Percentiles rank a stretch among this genome's conserved stretches.
These are phyloP conservation scores for Eragrostis tef DNA, from an alignment of 202 grass and related monocot species.

Conservation along the genomic window DNA sequence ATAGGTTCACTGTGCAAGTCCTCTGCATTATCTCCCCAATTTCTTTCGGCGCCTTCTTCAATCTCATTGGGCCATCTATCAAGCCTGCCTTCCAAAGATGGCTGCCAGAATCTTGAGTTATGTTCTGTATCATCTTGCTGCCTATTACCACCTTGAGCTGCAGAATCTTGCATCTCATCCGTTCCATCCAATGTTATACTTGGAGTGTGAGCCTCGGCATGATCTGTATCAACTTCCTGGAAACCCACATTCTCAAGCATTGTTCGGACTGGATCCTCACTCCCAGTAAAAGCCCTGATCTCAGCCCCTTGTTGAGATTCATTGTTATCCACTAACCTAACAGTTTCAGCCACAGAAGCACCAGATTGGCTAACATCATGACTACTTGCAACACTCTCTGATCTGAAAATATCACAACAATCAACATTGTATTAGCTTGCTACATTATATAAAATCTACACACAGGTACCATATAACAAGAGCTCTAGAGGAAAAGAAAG, in stretches of 20 bases:
- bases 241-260: conserved; percentile 46
- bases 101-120: conserved; percentile 55
- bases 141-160: conserved; percentile 46
- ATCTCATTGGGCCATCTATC: conserved; percentile 60
- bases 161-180: conserved; percentile 52
- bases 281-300: conserved; percentile 38
- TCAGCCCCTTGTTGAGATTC: conserved; percentile 51
- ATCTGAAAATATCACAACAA: conserved; percentile 57
- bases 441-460: background rate
- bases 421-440: conserved; percentile 25
- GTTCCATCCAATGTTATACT: conserved; percentile 36
- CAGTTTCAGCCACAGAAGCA: conserved; percentile 48
- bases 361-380: conserved; percentile 65
- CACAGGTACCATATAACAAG: conserved; percentile 29
- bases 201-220: conserved; percentile 25
- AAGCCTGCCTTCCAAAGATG: conserved; percentile 62
- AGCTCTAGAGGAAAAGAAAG: background rate
- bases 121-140: conserved; percentile 51
- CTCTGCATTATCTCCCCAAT: conserved; percentile 68
- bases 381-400: conserved; percentile 63
- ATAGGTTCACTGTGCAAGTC: conserved; percentile 55
- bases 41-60: conserved; percentile 61
- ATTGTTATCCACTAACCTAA: conserved; percentile 47
- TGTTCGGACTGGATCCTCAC: conserved; percentile 41
- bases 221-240: conserved; percentile 46